phyloP scores from a whole-genome alignment of 1,284 basidiomycete species.

The Sporisorium graminicola region DNA sequence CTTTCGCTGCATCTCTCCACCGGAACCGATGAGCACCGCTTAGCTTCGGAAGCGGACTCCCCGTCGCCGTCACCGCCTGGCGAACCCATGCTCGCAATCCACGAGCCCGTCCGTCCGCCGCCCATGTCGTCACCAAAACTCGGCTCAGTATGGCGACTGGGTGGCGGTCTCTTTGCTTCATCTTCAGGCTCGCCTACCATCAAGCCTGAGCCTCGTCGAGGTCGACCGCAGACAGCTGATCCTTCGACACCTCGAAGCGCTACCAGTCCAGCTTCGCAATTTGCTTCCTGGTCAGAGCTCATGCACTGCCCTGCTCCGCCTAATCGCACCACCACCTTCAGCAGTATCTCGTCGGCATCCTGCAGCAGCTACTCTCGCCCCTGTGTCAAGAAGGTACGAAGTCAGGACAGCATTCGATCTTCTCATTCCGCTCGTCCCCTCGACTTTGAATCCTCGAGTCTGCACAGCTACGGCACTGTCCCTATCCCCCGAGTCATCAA shows the following conservation, averaged over 20 bases:
- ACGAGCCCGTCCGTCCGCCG: not conserved
- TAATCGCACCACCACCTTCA: conserved; percentile 37
- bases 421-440: conserved; percentile 9
- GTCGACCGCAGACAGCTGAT: conserved; percentile 9
- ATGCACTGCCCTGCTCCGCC: conserved; percentile 23
- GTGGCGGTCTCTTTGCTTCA: conserved; percentile 21
- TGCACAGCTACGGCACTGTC: conserved; percentile 10
- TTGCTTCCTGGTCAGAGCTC: conserved; percentile 41
- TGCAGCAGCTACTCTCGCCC: conserved; percentile 22
- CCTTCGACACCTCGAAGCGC: not conserved
- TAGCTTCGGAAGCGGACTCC: not conserved
- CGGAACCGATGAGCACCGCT: conserved; percentile 5
- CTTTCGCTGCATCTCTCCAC: conserved; percentile 8
- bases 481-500: conserved; percentile 25
- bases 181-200: not conserved
- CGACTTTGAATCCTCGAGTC: conserved; percentile 12
- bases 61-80: not conserved
- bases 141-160: conserved; percentile 17
- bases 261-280: conserved; percentile 26
- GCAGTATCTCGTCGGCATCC: conserved; percentile 41
- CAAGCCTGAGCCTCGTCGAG: not conserved
- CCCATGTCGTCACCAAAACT: conserved; percentile 12
- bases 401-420: conserved; percentile 42
- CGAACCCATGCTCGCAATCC: conserved; percentile 15
- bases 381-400: conserved; percentile 29